These are phyloP conservation scores for Canna indica DNA, from an alignment of 176 grass and related monocot genomes.

Conservation along the genomic window DNA sequence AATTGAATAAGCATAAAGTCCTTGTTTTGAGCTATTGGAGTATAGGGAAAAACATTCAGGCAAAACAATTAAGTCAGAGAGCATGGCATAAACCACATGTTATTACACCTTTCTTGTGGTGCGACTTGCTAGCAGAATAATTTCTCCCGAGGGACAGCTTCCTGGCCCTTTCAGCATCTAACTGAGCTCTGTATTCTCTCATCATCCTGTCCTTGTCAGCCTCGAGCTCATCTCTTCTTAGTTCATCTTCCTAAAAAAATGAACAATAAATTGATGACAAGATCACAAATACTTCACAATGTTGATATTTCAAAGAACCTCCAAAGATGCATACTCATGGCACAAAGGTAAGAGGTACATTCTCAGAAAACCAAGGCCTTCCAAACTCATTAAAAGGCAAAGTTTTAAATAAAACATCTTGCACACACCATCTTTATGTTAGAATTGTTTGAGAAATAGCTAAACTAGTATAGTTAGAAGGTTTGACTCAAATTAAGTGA, in stretches of 20 bases:
- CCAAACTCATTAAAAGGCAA: neutral
- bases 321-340: neutral
- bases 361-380: neutral
- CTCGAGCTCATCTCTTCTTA: conserved; percentile 86
- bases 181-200: conserved; percentile 99
- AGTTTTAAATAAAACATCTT: neutral
- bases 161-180: conserved; percentile 87
- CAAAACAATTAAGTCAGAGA: conserved; percentile 8
- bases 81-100: neutral
- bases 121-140: conserved; percentile 42
- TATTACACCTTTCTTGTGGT: conserved; percentile 60
- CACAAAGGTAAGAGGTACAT: neutral
- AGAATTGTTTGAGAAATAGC: neutral
- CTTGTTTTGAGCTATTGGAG: neutral
- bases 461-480: neutral
- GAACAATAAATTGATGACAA: neutral
- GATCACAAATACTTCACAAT: neutral
- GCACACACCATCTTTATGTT: neutral
- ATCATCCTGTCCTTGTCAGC: conserved; percentile 99
- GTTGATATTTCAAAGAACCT: neutral
- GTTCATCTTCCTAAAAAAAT: conserved; percentile 70
- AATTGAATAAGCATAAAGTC: conserved; percentile 2
- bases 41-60: neutral
- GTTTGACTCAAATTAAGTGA: neutral
- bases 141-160: conserved; percentile 70